These are phyloP conservation scores for Podospora pseudocomata DNA, from an alignment of 495 filamentous ascomycete genomes.

Conservation along the genomic window DNA sequence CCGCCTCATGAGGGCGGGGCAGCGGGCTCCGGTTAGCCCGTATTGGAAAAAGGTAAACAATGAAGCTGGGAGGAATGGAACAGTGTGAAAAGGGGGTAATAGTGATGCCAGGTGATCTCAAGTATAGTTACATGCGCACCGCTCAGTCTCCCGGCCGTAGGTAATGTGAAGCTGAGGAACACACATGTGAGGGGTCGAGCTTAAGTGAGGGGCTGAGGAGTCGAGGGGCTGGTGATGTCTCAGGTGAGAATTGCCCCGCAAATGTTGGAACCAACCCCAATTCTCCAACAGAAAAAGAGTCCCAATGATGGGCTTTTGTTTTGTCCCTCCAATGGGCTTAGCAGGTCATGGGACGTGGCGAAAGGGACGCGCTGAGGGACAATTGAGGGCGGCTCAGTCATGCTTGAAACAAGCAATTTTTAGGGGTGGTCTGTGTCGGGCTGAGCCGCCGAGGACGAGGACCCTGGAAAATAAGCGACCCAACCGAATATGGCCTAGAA, in stretches of 20 bases:
- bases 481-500: not conserved
- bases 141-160: not conserved
- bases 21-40: conserved; percentile 17
- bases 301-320: not conserved
- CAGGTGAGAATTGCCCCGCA: not conserved
- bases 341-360: not conserved
- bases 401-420: not conserved
- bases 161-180: no score
- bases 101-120: not conserved
- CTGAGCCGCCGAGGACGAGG: not conserved
- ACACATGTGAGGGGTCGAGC: not conserved
- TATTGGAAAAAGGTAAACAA: conserved; percentile 18
- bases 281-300: not conserved
- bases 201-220: not conserved
- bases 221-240: not conserved
- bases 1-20: conserved; percentile 19
- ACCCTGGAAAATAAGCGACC: not conserved
- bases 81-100: not conserved
- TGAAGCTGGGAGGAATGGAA: not conserved
- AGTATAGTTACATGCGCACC: not conserved
- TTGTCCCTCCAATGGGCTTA: not conserved
- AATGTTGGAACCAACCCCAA: not conserved
- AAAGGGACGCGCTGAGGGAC: not conserved
- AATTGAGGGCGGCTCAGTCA: not conserved
- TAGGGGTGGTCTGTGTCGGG: not conserved